Evolutionary conservation across 495 filamentous ascomycete genomes (phyloP).

Genomic region (Penicillium paxilli): DNA sequence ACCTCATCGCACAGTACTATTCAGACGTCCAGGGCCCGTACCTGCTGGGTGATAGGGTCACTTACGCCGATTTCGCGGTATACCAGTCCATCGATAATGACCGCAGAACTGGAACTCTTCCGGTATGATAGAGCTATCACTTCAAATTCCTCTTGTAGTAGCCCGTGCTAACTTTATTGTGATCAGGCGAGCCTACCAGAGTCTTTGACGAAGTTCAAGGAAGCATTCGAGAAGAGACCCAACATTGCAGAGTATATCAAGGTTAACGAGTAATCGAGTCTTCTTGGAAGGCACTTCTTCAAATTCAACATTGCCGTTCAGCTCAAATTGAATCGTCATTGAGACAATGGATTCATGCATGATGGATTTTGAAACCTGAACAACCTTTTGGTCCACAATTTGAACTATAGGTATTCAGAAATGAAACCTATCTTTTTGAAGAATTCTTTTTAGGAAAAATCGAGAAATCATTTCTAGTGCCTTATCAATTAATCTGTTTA

Average conservation of each 20-base stretch:
- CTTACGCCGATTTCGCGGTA: slow-evolving; percentile 38
- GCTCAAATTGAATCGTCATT: too few relatives aligned
- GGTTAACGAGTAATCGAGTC: background rate
- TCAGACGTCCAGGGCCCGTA: slow-evolving; percentile 25
- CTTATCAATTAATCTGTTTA: too few relatives aligned
- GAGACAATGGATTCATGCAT: too few relatives aligned
- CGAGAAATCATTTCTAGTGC: too few relatives aligned
- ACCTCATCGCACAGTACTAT: slow-evolving; percentile 25
- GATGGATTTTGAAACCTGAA: too few relatives aligned
- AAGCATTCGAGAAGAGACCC: background rate
- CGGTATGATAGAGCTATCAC: background rate
- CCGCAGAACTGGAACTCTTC: slow-evolving; percentile 15
- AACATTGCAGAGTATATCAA: background rate
- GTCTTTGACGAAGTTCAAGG: background rate
- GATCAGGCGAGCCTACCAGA: background rate
- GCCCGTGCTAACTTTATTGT: background rate
- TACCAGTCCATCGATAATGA: slow-evolving; percentile 37
- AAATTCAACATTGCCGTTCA: too few relatives aligned
- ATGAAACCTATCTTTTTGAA: too few relatives aligned
- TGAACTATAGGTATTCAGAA: too few relatives aligned
- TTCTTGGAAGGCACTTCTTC: too few relatives aligned
- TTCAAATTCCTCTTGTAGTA: background rate
- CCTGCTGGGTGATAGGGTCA: slow-evolving; percentile 30
- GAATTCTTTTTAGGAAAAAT: too few relatives aligned
- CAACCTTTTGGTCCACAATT: too few relatives aligned